Base-by-base conservation (phyloP, 2,329 filamentous ascomycete species). In the Knoxdaviesia proteae region DNA sequence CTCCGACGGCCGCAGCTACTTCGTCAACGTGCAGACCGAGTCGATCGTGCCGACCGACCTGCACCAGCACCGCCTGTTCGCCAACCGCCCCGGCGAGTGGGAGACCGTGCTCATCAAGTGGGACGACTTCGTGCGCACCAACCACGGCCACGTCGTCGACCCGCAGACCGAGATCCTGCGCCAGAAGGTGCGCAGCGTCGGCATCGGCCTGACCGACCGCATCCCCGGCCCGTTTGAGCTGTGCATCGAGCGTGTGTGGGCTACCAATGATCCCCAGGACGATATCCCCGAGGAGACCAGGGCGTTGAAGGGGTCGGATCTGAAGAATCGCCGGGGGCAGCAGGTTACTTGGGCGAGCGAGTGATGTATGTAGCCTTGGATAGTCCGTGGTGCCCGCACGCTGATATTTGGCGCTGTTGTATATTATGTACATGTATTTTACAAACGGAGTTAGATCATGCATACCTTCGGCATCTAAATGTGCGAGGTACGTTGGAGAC, bases 21-120 rank as follows among this genome's bases (percentile, higher is more conserved):
- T 94, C 45, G 75, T 98, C 53, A 98, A 98, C 59, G 65, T 98
- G 10, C 90, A 96, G 64, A 94, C 87, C 3, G 88, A 98, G 55
- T 83, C 82, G 1, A 78, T 98, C 44, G 83, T 94, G 40, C 82
- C 84, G 7, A 88, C 86, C n/a, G 90, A 98, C 57, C 68, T 98
- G 48, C 90, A 96, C 58, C 90, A 98, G 58, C 90, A 98, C 59
- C 69, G 90, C 41, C 61, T 98, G 5, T 93, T 84, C 51, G 70
- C 80, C 6, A 79, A 77, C 53, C 72, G 74, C 6, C 77, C 82
- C 0, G 86, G 86, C 1, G 71, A 87, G 52, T 98, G 90, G 90
- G 88, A 98, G 67, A 94, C 90, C 2, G 72, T 94, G n/a, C 60
- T 92, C 39, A 80, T 98, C 48, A 81, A 80, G 47, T 90, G 87